Percentiles rank a stretch among this genome's conserved stretches.
Evolutionary conservation across 2,329 filamentous ascomycete species (phyloP).

Genomic region (Alternaria triticimaculans): DNA sequence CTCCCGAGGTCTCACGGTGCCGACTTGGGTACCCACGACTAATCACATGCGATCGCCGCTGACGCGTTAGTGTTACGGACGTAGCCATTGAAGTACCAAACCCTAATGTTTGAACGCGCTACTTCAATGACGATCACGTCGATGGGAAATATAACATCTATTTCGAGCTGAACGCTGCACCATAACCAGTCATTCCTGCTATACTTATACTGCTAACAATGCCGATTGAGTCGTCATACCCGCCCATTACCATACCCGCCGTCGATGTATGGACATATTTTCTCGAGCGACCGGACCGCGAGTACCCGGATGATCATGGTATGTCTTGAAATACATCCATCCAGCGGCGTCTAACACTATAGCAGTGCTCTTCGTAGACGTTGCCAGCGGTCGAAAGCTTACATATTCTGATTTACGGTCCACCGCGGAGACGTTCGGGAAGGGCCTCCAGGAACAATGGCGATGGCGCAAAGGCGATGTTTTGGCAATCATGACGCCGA

Average conservation of each 20-base stretch:
- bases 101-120: not conserved
- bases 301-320: not conserved
- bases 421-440: not conserved
- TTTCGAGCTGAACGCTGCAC: not conserved
- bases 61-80: not conserved
- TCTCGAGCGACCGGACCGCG: not conserved
- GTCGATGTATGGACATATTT: not conserved
- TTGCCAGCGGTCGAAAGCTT: not conserved
- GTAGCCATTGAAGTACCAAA: not conserved
- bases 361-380: not conserved
- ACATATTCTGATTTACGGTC: not conserved
- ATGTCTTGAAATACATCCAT: rapidly evolving
- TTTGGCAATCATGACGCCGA: not conserved
- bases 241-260: not conserved
- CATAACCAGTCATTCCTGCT: not conserved
- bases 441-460: not conserved
- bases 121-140: not conserved
- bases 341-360: rapidly evolving
- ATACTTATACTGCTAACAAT: not conserved
- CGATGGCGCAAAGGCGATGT: not conserved
- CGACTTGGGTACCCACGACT: not conserved
- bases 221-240: not conserved
- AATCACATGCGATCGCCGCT: not conserved
- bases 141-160: not conserved
- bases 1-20: not conserved